Evolutionary conservation across 306 rosid genomes (phyloP).

Genomic region (Rosa multiflora): DNA sequence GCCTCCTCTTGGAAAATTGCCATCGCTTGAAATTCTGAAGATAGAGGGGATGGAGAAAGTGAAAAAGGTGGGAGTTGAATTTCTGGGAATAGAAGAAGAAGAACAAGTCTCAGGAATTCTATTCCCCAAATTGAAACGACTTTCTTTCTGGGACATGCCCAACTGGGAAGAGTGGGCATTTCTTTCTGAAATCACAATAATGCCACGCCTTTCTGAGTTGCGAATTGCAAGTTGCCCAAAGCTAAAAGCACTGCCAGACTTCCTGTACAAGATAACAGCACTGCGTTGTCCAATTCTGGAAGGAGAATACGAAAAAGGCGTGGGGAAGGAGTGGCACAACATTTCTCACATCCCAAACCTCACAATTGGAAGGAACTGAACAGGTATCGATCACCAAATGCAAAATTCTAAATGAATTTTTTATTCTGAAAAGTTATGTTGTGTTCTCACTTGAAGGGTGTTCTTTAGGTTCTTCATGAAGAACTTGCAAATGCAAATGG

Average conservation of each 20-base stretch:
- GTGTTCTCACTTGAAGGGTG: no score
- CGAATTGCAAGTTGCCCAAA: fast-evolving
- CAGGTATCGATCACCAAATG: no score
- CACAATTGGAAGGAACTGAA: no score
- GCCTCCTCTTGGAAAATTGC: slow-evolving; percentile 16
- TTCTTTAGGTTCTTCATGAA: no score
- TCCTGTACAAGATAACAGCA: not conserved
- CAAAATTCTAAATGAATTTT: no score
- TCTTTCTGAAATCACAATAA: no score
- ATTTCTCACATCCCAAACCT: no score
- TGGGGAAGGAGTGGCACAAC: not conserved
- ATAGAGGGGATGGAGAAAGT: not conserved
- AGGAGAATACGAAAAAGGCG: not conserved
- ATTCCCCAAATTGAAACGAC: not conserved
- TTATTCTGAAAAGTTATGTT: no score
- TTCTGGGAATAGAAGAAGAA: slow-evolving; percentile 5
- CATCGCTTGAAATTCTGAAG: not conserved
- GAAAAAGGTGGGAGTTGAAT: slow-evolving; percentile 12
- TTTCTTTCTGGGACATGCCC: no score
- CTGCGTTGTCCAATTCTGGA: not conserved
- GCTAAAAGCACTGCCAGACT: not conserved
- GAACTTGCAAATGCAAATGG: no score
- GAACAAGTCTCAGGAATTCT: not conserved
- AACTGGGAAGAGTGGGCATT: no score
- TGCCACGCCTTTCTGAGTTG: not conserved